Conservation (phyloP, 768 basidiomycete species). For the Psilocybe cyanescens region DNA sequence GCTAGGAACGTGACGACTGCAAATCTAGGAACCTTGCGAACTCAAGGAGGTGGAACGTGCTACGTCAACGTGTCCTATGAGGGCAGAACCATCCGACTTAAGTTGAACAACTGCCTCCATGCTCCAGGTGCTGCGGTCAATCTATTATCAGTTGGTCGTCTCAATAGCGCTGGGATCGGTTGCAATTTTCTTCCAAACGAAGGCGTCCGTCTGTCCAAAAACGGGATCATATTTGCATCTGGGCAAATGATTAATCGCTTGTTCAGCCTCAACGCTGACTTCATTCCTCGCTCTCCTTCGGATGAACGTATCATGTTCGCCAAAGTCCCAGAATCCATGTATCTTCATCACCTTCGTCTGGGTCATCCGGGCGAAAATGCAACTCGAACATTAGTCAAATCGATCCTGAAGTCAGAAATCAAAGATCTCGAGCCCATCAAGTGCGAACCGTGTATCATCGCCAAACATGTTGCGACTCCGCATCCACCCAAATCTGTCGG, state of each 20-base stretch:
- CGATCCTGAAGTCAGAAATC: neutral
- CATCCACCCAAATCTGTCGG: too few species aligned
- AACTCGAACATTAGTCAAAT: neutral
- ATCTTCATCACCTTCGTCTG: conserved; percentile 15
- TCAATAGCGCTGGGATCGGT: neutral
- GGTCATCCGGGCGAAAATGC: conserved; percentile 12
- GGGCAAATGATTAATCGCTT: neutral
- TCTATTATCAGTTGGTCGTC: neutral
- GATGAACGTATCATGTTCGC: neutral
- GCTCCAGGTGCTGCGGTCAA: neutral
- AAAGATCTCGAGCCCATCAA: neutral
- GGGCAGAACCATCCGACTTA: neutral
- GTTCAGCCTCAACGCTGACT: neutral
- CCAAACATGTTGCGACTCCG: neutral
- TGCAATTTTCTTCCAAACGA: neutral
- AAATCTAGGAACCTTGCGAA: neutral
- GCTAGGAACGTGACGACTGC: neutral
- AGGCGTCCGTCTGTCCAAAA: neutral
- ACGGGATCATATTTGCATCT: neutral
- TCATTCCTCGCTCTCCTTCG: neutral
- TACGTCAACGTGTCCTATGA: neutral
- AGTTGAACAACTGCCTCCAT: neutral
- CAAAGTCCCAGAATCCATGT: conserved; percentile 8
- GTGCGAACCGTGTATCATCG: conserved; percentile 13
- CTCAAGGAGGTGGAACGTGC: neutral